Base-by-base conservation (phyloP, 306 rosid genomes). In the Lathyrus tuberosus region DNA sequence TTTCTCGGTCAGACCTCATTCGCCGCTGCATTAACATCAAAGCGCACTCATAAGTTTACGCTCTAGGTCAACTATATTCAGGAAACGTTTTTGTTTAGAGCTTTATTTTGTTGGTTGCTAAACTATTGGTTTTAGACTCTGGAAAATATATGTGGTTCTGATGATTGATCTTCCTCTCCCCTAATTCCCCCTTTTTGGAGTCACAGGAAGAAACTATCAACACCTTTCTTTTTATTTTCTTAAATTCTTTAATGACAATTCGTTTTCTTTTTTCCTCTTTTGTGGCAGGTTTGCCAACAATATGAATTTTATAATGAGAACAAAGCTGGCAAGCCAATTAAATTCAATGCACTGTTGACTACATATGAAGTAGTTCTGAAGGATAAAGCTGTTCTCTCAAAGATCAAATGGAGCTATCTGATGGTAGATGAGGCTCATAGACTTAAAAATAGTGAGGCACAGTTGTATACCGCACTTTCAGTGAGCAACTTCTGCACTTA, bases 351-450 rank as follows among this genome's bases (percentile, higher is more conserved):
- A 0, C 77, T 95, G 65, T 79, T 95, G 88, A 91, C 99, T 7
- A 95, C 99, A 12, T 95, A 95, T 78, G 99, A 95, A 84, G 99
- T 95, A 41, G 87, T 95, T 83, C 73, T 95, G 75, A 95, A 95
- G 78, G 99, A 95, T 76, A 91, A 89, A 80, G 96, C 88, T 13
- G 86, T 87, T 69, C 96, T 95, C 68, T 95, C 97, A 74, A 95
- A 89, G 84, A 87, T 91, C 54, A 95, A 79, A 82, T 95, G 99
- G 99, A 91, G 8, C 74, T 95, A 95, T 82, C 80, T 95, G 84
- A 95, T 95, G 99, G 99, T 95, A 47, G 99, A 95, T 84, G 99
- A 95, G 82, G 99, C 99, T 60, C 99, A 95, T 84, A 91, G 99
- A 74, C 87, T 95, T 66, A 95, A 95, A 80, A 95, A 95, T 79